These are phyloP conservation scores for Clarireedia hainanense DNA, from an alignment of 2,329 filamentous ascomycete genomes.

Conservation along the genomic window DNA sequence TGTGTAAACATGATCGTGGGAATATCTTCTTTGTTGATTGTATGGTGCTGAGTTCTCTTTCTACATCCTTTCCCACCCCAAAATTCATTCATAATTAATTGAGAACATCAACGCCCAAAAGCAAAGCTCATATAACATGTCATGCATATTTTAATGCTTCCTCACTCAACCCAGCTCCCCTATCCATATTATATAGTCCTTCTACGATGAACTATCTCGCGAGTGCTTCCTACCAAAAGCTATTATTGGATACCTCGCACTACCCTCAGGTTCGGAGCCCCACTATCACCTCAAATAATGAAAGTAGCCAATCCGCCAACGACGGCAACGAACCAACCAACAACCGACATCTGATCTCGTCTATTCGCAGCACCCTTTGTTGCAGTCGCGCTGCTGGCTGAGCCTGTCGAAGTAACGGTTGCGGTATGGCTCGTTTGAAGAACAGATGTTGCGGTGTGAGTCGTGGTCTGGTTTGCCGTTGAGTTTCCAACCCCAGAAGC, in stretches of 20 bases:
- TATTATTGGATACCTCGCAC: background rate
- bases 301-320: constrained; percentile 18
- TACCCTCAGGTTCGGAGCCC: background rate
- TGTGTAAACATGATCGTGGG: too few species aligned
- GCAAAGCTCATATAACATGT: background rate
- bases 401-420: background rate
- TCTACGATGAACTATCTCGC: too few species aligned
- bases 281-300: constrained; percentile 10
- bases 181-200: too few species aligned
- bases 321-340: constrained; percentile 13
- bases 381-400: background rate
- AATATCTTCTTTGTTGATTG: background rate
- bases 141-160: too few species aligned
- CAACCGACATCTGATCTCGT: constrained; percentile 7
- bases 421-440: background rate
- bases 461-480: background rate
- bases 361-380: constrained; percentile 4
- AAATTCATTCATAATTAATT: background rate
- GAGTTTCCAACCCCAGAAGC: background rate
- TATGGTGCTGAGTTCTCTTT: background rate
- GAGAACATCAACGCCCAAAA: background rate
- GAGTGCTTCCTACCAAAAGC: background rate
- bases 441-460: background rate
- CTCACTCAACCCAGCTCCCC: too few species aligned
- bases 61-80: background rate